Base-by-base conservation (phyloP, 2,329 filamentous ascomycete species). In the Diplodia seriata region DNA sequence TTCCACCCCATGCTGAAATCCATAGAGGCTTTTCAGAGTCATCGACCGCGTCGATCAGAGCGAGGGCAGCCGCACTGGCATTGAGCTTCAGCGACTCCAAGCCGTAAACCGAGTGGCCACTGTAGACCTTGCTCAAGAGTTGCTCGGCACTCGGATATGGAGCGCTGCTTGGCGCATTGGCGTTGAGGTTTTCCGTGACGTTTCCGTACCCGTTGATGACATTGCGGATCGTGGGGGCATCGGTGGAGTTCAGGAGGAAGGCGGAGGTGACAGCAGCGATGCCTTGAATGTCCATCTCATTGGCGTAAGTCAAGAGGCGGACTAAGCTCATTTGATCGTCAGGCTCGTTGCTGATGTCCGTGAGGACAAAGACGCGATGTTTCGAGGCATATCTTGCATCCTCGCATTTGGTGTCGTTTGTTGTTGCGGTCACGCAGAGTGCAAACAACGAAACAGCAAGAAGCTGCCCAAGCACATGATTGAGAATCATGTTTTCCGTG, bases 1-100 rank as follows among this genome's bases (percentile, higher is more conserved):
- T 78, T 9, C 85, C 85, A 14, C 84, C 85, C 85, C 84, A 86
- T 66, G 75, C 73, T 2, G 83, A 74, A 14, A 85, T 76, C 81
- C 83, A 85, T 3, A 86, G 77, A 3, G 82, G 81, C 7, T 80
- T 73, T 3, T 77, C 73, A 8, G 73, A 73, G 29, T 73, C 70
- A 8, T 74, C 70, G 38, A 55, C 70, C 59, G 72, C 73, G 5
- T 71, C 69, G 40, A 76, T 72, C 4, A 74, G 71, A 3, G 72
- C 74, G 7, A 70, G 38, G 6, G 70, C 70, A 1, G 69, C 69
- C n/a, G 69, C 70, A 33, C 71, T 72, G 15, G 66, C 20, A 26
- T 49, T 49, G 9, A 56, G 43, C 18, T 76, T 72, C 3, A 80
- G 71, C 4, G 79, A 77, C 36, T 73, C 73, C 71, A 80, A 78